Percentiles rank a stretch among this genome's conserved stretches.
Evolutionary conservation across 257 asterid genomes (phyloP).

Genomic region (Solanum lignicaule): DNA sequence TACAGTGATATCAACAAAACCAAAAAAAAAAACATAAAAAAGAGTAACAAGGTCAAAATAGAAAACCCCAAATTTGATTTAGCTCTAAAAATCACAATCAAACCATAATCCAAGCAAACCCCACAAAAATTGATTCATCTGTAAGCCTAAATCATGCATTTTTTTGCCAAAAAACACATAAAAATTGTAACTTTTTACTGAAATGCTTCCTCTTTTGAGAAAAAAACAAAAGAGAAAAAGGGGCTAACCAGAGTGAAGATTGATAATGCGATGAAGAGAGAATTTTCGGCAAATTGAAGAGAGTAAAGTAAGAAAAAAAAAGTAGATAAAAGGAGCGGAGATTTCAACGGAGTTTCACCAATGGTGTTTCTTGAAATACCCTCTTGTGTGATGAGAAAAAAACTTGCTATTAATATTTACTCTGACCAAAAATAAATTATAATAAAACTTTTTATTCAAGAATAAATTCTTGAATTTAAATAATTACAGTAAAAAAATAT

Average conservation of each 20-base stretch:
- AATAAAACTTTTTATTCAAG: background rate
- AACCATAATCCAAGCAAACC: slow-evolving; percentile 19
- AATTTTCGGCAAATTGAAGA: background rate
- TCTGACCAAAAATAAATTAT: background rate
- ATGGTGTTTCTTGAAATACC: background rate
- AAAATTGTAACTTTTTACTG: background rate
- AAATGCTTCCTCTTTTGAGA: background rate
- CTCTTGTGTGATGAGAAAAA: background rate
- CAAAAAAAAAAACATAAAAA: background rate
- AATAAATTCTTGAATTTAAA: background rate
- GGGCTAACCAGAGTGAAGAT: background rate
- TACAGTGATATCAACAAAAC: background rate
- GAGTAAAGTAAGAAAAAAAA: background rate
- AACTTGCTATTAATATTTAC: background rate
- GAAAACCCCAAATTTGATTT: slow-evolving; percentile 26
- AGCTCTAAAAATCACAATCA: slow-evolving; percentile 13
- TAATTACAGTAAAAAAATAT: background rate
- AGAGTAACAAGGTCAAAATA: background rate
- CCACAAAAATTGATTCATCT: slow-evolving; percentile 16
- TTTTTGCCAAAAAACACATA: background rate
- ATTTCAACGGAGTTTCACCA: slow-evolving; percentile 1
- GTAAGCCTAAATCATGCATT: slow-evolving; percentile 20
- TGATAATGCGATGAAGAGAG: background rate
- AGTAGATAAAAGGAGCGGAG: background rate
- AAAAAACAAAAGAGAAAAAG: background rate